phyloP scores from a whole-genome alignment of 352 stramenopile species.

The Pythium oligandrum region DNA sequence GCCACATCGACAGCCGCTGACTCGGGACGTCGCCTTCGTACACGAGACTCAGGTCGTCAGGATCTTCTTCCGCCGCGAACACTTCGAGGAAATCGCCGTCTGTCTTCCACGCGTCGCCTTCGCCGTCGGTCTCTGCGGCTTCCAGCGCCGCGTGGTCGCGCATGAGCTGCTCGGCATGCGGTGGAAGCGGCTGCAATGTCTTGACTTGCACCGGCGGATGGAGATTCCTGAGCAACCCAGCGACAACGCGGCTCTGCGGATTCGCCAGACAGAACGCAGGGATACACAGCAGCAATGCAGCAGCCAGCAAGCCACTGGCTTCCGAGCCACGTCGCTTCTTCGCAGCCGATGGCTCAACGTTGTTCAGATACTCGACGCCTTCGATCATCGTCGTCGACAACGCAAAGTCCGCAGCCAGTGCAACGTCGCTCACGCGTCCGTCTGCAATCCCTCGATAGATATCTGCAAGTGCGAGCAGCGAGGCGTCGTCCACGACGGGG shows the following conservation, averaged over 20 bases:
- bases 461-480: constrained; percentile 36
- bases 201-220: neutral
- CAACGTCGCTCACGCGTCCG: constrained; percentile 3
- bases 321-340: constrained; percentile 24
- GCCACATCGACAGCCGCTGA: neutral
- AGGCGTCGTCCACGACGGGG: constrained; percentile 28
- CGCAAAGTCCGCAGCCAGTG: constrained; percentile 10
- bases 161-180: no score
- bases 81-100: constrained; percentile 25
- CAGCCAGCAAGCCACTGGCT: constrained; percentile 32
- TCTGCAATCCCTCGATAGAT: constrained; percentile 29
- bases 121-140: constrained; percentile 1
- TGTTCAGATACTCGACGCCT: constrained; percentile 40
- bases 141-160: neutral
- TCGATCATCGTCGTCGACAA: constrained; percentile 41
- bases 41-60: constrained; percentile 53
- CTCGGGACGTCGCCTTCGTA: constrained; percentile 34
- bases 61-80: constrained; percentile 46
- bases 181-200: no score
- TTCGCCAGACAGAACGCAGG: constrained; percentile 26
- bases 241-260: constrained; percentile 6
- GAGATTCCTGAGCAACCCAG: constrained; percentile 19
- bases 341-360: constrained; percentile 12
- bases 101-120: neutral
- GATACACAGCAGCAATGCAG: constrained; percentile 37